Conservation (phyloP, 2,329 filamentous ascomycete species). For the Apiospora phragmitis region DNA sequence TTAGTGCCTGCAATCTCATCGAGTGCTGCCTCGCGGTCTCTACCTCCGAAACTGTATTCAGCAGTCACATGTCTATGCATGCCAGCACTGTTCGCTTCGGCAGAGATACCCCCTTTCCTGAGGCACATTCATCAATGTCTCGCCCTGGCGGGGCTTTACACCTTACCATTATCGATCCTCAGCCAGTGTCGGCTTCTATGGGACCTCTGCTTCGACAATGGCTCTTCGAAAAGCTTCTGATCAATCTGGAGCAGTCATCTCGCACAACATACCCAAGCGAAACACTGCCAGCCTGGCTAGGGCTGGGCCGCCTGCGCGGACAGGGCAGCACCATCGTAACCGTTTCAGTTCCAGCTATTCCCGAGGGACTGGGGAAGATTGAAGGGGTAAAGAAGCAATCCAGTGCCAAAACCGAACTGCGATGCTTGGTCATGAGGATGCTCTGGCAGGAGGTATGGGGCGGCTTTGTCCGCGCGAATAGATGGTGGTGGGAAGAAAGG, state of each 20-base stretch:
- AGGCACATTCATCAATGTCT: conserved; percentile 58
- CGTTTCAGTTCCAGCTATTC: conserved; percentile 50
- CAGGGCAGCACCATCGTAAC: conserved; percentile 48
- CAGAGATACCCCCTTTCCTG: conserved; percentile 57
- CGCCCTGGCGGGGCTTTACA: conserved; percentile 56
- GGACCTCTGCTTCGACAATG: conserved; percentile 60
- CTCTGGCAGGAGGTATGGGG: conserved; percentile 66
- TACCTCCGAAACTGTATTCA: conserved; percentile 46
- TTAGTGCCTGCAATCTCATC: conserved; percentile 30
- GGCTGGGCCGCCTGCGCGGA: conserved; percentile 52
- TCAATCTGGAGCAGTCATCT: conserved; percentile 59
- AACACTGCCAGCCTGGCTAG: conserved; percentile 60
- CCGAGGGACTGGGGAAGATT: conserved; percentile 20
- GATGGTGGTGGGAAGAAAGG: conserved; percentile 65
- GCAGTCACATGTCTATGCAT: conserved; percentile 55
- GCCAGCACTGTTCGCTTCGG: conserved; percentile 55
- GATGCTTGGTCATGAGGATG: conserved; percentile 54
- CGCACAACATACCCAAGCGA: conserved; percentile 60
- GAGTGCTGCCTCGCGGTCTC: conserved; percentile 34
- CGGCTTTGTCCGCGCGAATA: conserved; percentile 44
- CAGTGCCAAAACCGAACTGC: conserved; percentile 46
- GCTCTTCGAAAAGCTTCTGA: conserved; percentile 61
- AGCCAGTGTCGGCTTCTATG: conserved; percentile 54
- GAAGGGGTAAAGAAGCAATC: conserved; percentile 28
- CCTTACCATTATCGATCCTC: conserved; percentile 62